Base-by-base conservation (phyloP, 2,329 filamentous ascomycete species). In the Cladorrhinum sp. region DNA sequence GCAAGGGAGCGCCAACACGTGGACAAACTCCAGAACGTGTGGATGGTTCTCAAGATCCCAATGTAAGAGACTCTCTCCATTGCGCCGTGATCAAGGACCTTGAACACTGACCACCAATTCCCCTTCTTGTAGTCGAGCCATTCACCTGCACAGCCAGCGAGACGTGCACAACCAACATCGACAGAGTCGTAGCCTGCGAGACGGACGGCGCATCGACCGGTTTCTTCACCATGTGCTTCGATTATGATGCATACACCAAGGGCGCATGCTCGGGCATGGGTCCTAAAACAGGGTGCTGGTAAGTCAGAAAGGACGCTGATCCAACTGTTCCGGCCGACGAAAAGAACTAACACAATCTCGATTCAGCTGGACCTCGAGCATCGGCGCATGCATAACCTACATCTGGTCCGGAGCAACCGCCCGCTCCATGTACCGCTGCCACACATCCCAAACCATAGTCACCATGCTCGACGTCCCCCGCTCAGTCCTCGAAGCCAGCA, bases 351-450 rank as follows among this genome's bases (percentile, higher is more conserved):
- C 26, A 5, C 26, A 28, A 5, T 5, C 4, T 28, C 4, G 9
- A 4, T 5, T 28, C 26, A 28, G 26, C 72, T 75, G 52, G 28
- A 60, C 63, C 3, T 26, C 63, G 4, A 55, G 57, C 3, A 54
- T 67, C 21, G 69, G 69, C 1, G 72, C 71, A 10, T 78, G 76
- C 64, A 72, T 71, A 2, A 77, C 73, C 0, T 75, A 73, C 58
- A 56, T 76, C 52, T 78, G 75, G 75, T 71, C 72, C 0, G 74
- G 72, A 46, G 18, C 65, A 1, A 70, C 74, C 0, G 57, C 66
- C 3, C 70, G 71, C 20, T 73, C 68, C 58, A 76, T 76, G 74
- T 76, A 72, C 62, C 69, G 72, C 14, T 78, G 76, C 62, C 69
- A 71, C 58, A 61, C 65, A 10, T 61, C 60, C 0, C 60, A 70